Evolutionary conservation across 2,329 filamentous ascomycete species (phyloP).

Genomic region (Pseudogymnoascus sp.): DNA sequence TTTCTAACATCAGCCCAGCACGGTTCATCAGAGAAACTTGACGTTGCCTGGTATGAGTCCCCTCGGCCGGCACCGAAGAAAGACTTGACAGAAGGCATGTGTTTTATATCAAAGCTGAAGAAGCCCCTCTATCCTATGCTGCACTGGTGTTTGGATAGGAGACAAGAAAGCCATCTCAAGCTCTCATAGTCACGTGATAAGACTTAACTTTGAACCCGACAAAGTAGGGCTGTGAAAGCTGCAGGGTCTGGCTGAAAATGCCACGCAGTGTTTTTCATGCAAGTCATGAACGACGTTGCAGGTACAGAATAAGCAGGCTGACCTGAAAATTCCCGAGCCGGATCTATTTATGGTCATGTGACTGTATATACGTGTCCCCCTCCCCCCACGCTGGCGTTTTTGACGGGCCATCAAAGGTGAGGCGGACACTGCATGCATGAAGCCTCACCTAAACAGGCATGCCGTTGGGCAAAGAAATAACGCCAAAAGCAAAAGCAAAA

Average conservation of each 20-base stretch:
- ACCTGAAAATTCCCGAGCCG: not conserved
- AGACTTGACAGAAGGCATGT: not conserved
- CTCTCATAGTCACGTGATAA: not conserved
- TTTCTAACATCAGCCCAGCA: not conserved
- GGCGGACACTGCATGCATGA: not conserved
- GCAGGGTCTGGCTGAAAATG: not conserved
- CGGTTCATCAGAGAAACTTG: not conserved
- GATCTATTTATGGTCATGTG: not conserved
- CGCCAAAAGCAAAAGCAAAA: not conserved
- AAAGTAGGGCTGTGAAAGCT: not conserved
- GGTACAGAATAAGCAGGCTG: slow-evolving; percentile 2
- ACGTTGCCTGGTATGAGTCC: not conserved
- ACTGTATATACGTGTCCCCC: not conserved
- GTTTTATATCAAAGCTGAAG: not conserved
- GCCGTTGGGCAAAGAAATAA: not conserved
- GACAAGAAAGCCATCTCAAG: not conserved
- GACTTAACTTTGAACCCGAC: no score
- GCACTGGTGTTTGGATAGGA: not conserved
- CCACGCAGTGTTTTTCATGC: slow-evolving; percentile 4
- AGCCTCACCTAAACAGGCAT: not conserved
- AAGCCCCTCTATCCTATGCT: no score
- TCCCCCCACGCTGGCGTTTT: not conserved
- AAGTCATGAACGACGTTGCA: slow-evolving; percentile 6
- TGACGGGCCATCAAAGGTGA: not conserved
- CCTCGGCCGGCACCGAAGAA: not conserved